A percentile compares a stretch with the other conserved stretches of the same genome.
These are phyloP conservation scores for Pistacia atlantica DNA, from an alignment of 345 rosid genomes.

Conservation along the genomic window DNA sequence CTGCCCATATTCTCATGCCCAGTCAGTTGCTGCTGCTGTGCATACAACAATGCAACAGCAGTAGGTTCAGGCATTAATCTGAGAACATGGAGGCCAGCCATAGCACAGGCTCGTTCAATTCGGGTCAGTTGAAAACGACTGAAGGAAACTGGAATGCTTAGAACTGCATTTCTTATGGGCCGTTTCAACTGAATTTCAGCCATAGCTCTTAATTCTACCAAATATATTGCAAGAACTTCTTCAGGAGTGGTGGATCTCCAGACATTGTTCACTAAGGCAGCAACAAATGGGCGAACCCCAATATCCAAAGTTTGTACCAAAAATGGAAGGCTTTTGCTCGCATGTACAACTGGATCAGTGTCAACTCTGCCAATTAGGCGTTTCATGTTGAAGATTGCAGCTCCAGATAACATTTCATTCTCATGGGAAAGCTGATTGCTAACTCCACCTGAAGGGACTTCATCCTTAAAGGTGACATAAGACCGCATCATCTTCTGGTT, in stretches of 20 bases:
- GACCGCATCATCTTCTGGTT: constrained; percentile 77
- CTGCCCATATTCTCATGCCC: constrained; percentile 74
- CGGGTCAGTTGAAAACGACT: constrained; percentile 82
- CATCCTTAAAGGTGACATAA: constrained; percentile 80
- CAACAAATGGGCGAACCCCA: constrained; percentile 83
- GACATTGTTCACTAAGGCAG: constrained; percentile 75
- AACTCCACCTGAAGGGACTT: constrained; percentile 75
- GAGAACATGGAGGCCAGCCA: constrained; percentile 88
- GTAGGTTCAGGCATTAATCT: constrained; percentile 91
- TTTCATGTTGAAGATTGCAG: constrained; percentile 88
- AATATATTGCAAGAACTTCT: constrained; percentile 80
- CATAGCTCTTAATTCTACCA: constrained; percentile 74
- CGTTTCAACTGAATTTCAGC: constrained; percentile 74
- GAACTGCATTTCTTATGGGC: constrained; percentile 69
- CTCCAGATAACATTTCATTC: constrained; percentile 76
- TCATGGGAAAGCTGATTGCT: constrained; percentile 72
- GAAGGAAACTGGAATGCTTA: constrained; percentile 84
- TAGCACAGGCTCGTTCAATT: constrained; percentile 84
- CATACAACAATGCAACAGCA: constrained; percentile 80
- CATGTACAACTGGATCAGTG: constrained; percentile 78
- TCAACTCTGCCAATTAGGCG: constrained; percentile 88
- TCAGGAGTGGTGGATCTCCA: constrained; percentile 94
- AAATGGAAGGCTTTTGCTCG: constrained; percentile 75
- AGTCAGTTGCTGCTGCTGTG: constrained; percentile 82
- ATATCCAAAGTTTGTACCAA: constrained; percentile 81